Evolutionary conservation across 768 basidiomycete genomes (phyloP), one percentile per base, ranked within the genome.

Genomic region (Lactarius tabidus): DNA sequence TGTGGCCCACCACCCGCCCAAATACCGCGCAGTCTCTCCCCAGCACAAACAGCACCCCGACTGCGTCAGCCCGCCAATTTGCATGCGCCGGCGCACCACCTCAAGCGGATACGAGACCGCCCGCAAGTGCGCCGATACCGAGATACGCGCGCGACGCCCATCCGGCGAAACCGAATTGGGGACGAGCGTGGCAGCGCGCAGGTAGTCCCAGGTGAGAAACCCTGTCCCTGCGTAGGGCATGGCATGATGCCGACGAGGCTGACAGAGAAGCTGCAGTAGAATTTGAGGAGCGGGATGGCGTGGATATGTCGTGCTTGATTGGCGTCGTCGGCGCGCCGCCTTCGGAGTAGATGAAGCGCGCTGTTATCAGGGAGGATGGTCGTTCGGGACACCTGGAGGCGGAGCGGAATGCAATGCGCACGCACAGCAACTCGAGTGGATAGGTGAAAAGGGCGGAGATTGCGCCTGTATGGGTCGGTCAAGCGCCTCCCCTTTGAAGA

Each of bases 191-290:
- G 88, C n/a, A n/a, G n/a, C 81, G 57, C 87, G 83, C 51, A 90
- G 80, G 74, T 81, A 88, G 48, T 91, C 95, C 89, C 93, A 98
- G 36, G 89, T 87, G 54, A 98, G 83, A 80, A 98, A 98, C 15
- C 92, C 93, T 2, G 93, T 91, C 23, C 96, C 96, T 3, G 95
- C 93, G 71, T 98, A 98, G 6, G 96, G 96, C 36, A 98, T 6
- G 96, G 96, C 36, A 98, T 80, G 83, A 98, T 98, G 53, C 97
- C 96, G 15, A 85, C 75, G 43, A 98, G 76, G 26, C 95, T 95
- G 33, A 97, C 93, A 8, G 88, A 87, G 77, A 98, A 98, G n/a
- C 97, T 96, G 26, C 97, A 91, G 74, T 98, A 99, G 77, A 98
- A 94, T 72, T 95, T 92, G 62, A 95, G 82, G 59, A 93, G 73